Conservation (phyloP, 192 early-diverging fungal species). For the Coemansia aciculifera region DNA sequence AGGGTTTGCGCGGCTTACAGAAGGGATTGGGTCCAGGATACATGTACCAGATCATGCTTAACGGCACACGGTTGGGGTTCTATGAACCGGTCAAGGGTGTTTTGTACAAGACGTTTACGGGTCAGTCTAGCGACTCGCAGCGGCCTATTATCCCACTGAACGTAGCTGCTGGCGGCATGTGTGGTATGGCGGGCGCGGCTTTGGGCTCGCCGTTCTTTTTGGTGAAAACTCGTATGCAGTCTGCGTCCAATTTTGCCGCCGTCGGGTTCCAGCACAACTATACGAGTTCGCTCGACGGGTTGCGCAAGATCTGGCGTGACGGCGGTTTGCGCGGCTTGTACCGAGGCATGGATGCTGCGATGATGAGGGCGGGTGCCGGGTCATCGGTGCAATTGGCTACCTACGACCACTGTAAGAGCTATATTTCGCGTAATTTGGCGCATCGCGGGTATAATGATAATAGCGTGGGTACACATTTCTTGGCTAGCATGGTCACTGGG, state of each 20-base stretch:
- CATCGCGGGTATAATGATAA: slow-evolving; percentile 58
- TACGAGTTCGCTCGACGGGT: slow-evolving; percentile 62
- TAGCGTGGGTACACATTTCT: slow-evolving; percentile 68
- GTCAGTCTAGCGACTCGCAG: slow-evolving; percentile 32
- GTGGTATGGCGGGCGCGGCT: slow-evolving; percentile 79
- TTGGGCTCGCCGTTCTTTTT: slow-evolving; percentile 86
- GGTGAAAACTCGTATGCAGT: slow-evolving; percentile 87
- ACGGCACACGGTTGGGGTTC: slow-evolving; percentile 88
- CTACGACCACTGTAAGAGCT: slow-evolving; percentile 81
- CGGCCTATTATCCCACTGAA: slow-evolving; percentile 57
- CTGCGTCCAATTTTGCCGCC: slow-evolving; percentile 65
- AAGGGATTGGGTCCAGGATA: slow-evolving; percentile 87
- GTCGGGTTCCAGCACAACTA: slow-evolving; percentile 90
- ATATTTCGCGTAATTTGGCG: slow-evolving; percentile 58
- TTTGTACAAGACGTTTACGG: slow-evolving; percentile 53
- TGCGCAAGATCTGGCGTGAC: slow-evolving; percentile 64
- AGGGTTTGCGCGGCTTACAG: slow-evolving; percentile 85
- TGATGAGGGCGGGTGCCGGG: slow-evolving; percentile 85
- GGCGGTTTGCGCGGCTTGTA: slow-evolving; percentile 83
- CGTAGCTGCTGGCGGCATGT: slow-evolving; percentile 70
- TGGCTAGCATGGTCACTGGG: slow-evolving; percentile 76
- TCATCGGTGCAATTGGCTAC: slow-evolving; percentile 87
- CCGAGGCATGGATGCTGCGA: slow-evolving; percentile 84
- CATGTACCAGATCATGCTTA: slow-evolving; percentile 88
- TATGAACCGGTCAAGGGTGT: slow-evolving; percentile 81